These are phyloP conservation scores for Microascus cirrosus DNA, from an alignment of 2,329 filamentous ascomycete genomes.

Conservation along the genomic window DNA sequence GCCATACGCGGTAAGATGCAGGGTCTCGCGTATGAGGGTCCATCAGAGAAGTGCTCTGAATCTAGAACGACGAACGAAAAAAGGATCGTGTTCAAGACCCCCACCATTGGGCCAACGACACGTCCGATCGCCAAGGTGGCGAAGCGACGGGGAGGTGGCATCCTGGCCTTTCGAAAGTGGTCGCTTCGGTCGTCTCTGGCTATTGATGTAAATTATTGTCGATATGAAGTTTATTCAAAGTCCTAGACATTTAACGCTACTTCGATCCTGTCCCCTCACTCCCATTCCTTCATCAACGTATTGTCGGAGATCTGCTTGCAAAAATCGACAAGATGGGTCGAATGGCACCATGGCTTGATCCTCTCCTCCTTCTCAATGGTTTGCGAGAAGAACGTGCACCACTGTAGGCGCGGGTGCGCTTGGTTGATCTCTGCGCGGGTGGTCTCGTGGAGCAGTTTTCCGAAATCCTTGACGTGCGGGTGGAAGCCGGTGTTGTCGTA, in stretches of 20 bases:
- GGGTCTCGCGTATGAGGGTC: not conserved
- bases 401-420: slow-evolving; percentile 46
- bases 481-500: slow-evolving; percentile 55
- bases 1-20: not conserved
- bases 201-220: not conserved
- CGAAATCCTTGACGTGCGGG: slow-evolving; percentile 28
- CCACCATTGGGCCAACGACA: not conserved
- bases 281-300: slow-evolving; percentile 40
- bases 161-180: not conserved
- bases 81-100: not conserved
- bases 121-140: not conserved
- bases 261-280: slow-evolving; percentile 10
- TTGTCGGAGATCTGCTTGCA: slow-evolving; percentile 43
- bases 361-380: slow-evolving; percentile 49
- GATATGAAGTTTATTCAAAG: not conserved
- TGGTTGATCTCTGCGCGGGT: slow-evolving; percentile 48
- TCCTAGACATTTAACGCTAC: not conserved
- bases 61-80: not conserved
- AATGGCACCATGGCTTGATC: slow-evolving; percentile 62
- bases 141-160: not conserved
- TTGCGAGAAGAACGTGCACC: slow-evolving; percentile 53
- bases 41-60: not conserved
- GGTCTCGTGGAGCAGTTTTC: slow-evolving; percentile 27
- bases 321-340: slow-evolving; percentile 49
- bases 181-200: not conserved